Base-by-base conservation (phyloP, 768 basidiomycete species). In the Tremella yokohamensis region DNA sequence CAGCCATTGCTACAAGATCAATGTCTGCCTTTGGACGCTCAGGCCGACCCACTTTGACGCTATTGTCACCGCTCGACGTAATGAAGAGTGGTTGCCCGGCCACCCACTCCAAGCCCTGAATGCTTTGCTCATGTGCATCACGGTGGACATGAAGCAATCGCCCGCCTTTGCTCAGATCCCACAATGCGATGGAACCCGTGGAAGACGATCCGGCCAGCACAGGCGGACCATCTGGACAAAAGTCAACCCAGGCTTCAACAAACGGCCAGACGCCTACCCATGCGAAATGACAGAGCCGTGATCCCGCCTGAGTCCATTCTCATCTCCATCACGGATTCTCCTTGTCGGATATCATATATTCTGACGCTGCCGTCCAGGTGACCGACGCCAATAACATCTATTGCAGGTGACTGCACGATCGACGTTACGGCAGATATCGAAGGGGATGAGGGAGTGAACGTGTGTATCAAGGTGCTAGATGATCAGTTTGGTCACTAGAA, bases 311-410 rank as follows among this genome's bases (percentile, higher is more conserved):
- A 90, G 48, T 92, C 90, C 87, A 96, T 90, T 65, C 85, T 85
- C 80, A 98, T 86, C 52, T 85, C 81, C 81, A 97, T 85, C 9
- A 99, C 79, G 26, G 86, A 82, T 74, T 97, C 93, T 61, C 94
- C 92, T 9, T 88, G 83, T 34, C 91, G 85, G 49, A 97, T 82
- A 71, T 99, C 96, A 69, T 92, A 88, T 2, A 99, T 82, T 0
- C 87, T 85, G 25, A 96, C 84, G 66, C 88, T 85, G 40, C 96
- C 96, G 0, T 88, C 89, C 0, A 85, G 80, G 73, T 89, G 90
- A 1, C 91, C 94, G 49, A 99, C 80, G n/a, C 90, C 96, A 39
- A 98, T 82, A 9, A 98, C 90, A 68, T 99, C 96, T 52, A 98
- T 87, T 13, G 93, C 96, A 22, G 94, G 93, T 8, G 91, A 93